These are phyloP conservation scores for Sclerotinia spermophila DNA, from an alignment of 2,329 filamentous ascomycete species.

Conservation along the genomic window DNA sequence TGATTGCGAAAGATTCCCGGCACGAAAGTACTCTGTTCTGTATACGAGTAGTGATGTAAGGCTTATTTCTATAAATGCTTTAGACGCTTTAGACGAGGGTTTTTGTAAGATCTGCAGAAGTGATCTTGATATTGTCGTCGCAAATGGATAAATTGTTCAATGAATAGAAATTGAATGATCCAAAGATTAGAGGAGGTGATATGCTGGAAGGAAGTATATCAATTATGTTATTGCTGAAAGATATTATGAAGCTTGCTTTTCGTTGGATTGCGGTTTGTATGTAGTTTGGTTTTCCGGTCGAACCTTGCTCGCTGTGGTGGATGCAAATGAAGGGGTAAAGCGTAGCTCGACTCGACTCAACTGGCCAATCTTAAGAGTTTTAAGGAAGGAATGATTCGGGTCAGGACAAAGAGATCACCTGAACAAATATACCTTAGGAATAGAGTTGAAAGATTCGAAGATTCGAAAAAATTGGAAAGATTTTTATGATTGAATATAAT, in stretches of 20 bases:
- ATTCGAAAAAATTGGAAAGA: background rate
- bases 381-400: background rate
- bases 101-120: background rate
- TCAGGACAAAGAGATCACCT: background rate
- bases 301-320: background rate
- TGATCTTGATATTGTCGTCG: background rate
- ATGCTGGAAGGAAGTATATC: background rate
- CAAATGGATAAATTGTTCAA: no score
- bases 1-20: constrained; percentile 6
- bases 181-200: no score
- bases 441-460: background rate
- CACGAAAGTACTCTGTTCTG: no score
- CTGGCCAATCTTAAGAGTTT: background rate
- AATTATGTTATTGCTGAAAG: background rate
- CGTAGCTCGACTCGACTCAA: background rate
- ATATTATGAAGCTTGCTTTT: background rate
- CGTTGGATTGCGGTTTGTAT: background rate
- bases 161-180: background rate
- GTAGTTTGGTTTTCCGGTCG: background rate
- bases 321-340: constrained; percentile 11
- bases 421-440: background rate
- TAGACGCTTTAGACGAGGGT: constrained; percentile 8
- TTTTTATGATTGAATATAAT: background rate
- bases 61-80: background rate
- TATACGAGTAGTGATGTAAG: constrained; percentile 7